A percentile compares a stretch with the other conserved stretches of the same genome.
Evolutionary conservation across 2,329 filamentous ascomycete genomes (phyloP).

Genomic region (Zymoseptoria passerinii): DNA sequence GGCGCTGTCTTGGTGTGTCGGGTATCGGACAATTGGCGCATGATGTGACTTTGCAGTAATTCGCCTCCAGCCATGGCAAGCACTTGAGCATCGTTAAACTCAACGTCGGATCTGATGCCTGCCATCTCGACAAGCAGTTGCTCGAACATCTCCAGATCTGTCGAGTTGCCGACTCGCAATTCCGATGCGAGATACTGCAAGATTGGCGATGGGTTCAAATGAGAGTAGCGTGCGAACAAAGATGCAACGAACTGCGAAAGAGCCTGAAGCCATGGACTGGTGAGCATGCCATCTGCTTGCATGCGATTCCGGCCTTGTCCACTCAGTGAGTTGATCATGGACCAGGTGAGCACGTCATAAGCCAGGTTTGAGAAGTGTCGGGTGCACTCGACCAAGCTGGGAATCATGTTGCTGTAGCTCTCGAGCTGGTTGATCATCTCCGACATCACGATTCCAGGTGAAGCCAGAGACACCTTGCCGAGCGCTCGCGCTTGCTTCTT

Average conservation of each 20-base stretch:
- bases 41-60: slow-evolving; percentile 67
- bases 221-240: slow-evolving; percentile 76
- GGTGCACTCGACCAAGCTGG: slow-evolving; percentile 88
- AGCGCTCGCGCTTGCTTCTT: slow-evolving; percentile 77
- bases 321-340: slow-evolving; percentile 65
- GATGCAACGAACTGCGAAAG: slow-evolving; percentile 85
- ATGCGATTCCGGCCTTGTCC: slow-evolving; percentile 50
- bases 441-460: slow-evolving; percentile 83
- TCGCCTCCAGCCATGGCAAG: slow-evolving; percentile 82
- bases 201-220: slow-evolving; percentile 75
- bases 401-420: slow-evolving; percentile 87
- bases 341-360: slow-evolving; percentile 91
- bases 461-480: slow-evolving; percentile 85
- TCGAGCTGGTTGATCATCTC: slow-evolving; percentile 87
- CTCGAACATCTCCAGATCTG: slow-evolving; percentile 82
- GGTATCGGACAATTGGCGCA: slow-evolving; percentile 72
- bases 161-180: slow-evolving; percentile 72
- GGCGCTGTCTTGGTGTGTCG: slow-evolving; percentile 58
- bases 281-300: slow-evolving; percentile 61
- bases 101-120: slow-evolving; percentile 76
- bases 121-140: slow-evolving; percentile 90
- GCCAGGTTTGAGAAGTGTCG: slow-evolving; percentile 88
- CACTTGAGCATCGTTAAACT: slow-evolving; percentile 82
- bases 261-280: slow-evolving; percentile 85
- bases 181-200: slow-evolving; percentile 85